These are phyloP conservation scores for Calocera cornea DNA, from an alignment of 768 basidiomycete genomes.

Conservation along the genomic window DNA sequence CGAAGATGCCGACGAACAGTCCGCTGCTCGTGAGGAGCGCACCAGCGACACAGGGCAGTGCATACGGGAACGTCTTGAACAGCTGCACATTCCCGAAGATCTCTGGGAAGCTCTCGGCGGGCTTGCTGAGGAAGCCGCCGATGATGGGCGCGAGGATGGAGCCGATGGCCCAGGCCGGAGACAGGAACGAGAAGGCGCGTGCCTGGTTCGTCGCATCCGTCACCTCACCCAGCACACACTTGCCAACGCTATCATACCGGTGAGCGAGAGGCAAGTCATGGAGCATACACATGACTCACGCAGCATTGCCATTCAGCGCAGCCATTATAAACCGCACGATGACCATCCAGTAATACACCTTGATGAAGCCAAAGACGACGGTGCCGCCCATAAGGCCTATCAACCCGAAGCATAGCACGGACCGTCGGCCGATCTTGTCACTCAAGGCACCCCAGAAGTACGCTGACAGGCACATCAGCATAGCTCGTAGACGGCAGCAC, in stretches of 20 bases:
- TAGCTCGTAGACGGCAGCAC: neutral
- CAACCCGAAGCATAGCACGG: conserved; percentile 23
- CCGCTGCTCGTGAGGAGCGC: neutral
- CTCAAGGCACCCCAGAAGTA: conserved; percentile 8
- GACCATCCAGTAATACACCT: conserved; percentile 7
- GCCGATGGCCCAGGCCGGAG: conserved; percentile 11
- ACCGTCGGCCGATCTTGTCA: conserved; percentile 24
- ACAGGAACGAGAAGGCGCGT: conserved; percentile 14
- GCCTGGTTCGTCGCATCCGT: conserved; percentile 16
- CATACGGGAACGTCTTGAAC: conserved; percentile 8
- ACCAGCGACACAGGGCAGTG: conserved; percentile 10
- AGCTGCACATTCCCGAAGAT: conserved; percentile 4
- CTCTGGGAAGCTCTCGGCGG: conserved; percentile 6
- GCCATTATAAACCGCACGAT: conserved; percentile 12
- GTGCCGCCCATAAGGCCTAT: conserved; percentile 21
- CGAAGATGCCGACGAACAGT: conserved; percentile 8
- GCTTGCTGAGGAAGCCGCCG: conserved; percentile 13
- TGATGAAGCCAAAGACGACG: conserved; percentile 10
- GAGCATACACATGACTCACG: conserved; percentile 8
- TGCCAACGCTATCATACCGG: neutral
- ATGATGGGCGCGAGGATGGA: conserved; percentile 13
- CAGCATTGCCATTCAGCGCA: conserved; percentile 10
- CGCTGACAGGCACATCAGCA: neutral
- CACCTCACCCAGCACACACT: conserved; percentile 10
- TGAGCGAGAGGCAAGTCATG: neutral